Evolutionary conservation across 176 grass and related monocot species (phyloP).

Genomic region (Oryza officinalis): DNA sequence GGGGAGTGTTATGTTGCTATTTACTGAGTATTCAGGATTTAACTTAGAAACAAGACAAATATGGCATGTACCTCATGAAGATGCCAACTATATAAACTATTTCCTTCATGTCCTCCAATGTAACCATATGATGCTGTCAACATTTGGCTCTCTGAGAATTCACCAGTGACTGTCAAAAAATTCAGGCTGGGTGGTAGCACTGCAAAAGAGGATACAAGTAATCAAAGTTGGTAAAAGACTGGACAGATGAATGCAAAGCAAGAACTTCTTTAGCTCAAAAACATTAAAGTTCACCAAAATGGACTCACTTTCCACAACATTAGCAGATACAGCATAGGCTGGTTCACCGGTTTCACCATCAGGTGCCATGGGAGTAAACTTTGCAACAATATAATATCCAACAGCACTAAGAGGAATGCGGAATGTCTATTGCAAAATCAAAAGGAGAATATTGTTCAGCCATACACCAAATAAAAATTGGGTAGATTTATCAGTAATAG

Average conservation of each 20-base stretch:
- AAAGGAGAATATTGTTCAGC: conserved; percentile 26
- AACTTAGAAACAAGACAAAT: conserved; percentile 18
- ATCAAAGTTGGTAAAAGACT: neutral
- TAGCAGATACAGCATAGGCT: conserved; percentile 68
- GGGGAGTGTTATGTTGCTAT: conserved; percentile 16
- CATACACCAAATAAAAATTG: conserved; percentile 23
- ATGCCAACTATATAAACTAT: conserved; percentile 86
- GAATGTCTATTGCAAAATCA: conserved; percentile 62
- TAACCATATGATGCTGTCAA: conserved; percentile 97
- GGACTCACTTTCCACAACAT: conserved; percentile 86
- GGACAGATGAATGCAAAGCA: neutral
- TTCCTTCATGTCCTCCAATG: conserved; percentile 91
- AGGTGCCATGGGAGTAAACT: conserved; percentile 77
- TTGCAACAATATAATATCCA: conserved; percentile 84
- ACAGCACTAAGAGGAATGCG: conserved; percentile 77
- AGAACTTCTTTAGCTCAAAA: neutral
- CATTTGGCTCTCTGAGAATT: conserved; percentile 84
- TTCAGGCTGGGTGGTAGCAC: conserved; percentile 85
- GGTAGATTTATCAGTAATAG: conserved; percentile 20
- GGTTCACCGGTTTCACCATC: conserved; percentile 96
- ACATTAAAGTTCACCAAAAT: neutral
- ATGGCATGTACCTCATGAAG: conserved; percentile 71
- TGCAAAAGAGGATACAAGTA: conserved; percentile 49
- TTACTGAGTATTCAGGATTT: conserved; percentile 11
- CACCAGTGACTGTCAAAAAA: conserved; percentile 93